These are phyloP conservation scores for Pseudodiploospora longispora DNA, from an alignment of 2,329 filamentous ascomycete species.

Conservation along the genomic window DNA sequence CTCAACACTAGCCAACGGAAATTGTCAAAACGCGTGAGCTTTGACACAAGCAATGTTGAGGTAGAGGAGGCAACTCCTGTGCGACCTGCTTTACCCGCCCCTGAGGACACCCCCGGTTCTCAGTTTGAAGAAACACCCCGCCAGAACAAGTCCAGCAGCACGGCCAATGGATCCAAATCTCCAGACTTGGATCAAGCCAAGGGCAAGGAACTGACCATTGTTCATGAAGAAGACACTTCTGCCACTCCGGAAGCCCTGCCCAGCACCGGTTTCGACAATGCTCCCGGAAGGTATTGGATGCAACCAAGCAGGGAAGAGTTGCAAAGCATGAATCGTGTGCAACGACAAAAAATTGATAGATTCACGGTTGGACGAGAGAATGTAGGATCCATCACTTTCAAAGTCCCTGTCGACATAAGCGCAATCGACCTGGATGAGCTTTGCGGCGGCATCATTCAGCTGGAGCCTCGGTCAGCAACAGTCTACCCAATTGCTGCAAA, in stretches of 20 bases:
- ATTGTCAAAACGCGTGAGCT: conserved; percentile 83
- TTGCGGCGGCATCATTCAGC: conserved; percentile 64
- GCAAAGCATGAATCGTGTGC: conserved; percentile 67
- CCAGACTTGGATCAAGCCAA: conserved; percentile 65
- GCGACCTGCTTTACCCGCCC: conserved; percentile 25
- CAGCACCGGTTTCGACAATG: conserved; percentile 29
- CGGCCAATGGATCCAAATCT: conserved; percentile 26
- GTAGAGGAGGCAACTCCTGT: conserved; percentile 26
- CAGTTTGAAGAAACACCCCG: conserved; percentile 32
- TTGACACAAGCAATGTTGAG: conserved; percentile 57
- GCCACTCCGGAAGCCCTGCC: conserved; percentile 20
- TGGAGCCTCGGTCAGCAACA: conserved; percentile 72
- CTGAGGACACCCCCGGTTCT: conserved; percentile 21
- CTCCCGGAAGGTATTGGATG: conserved; percentile 81
- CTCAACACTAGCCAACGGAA: conserved; percentile 38
- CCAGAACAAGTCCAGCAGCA: conserved; percentile 44
- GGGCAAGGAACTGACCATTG: conserved; percentile 69
- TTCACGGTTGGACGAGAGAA: conserved; percentile 78
- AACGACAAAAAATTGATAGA: conserved; percentile 64
- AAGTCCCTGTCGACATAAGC: conserved; percentile 73
- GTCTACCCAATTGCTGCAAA: conserved; percentile 71
- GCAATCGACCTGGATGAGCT: conserved; percentile 74
- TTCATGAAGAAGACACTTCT: conserved; percentile 58
- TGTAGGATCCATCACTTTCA: conserved; percentile 76
- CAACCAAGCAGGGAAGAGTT: conserved; percentile 67